These are phyloP conservation scores for Aurantiochytrium sp. DNA, from an alignment of 108 stramenopile species.

Conservation along the genomic window DNA sequence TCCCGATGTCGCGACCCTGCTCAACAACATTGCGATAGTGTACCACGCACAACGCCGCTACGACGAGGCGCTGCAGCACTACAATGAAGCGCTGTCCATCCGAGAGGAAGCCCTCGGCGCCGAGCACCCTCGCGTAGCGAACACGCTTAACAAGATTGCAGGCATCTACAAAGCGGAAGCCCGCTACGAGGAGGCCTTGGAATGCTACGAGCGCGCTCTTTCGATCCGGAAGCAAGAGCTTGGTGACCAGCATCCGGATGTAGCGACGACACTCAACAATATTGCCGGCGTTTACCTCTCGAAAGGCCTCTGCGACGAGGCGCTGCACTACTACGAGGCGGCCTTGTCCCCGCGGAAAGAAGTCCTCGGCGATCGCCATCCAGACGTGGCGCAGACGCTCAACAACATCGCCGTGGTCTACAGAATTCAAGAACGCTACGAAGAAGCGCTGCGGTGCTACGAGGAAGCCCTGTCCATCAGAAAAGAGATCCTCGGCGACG, in stretches of 20 bases:
- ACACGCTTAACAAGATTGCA: background rate
- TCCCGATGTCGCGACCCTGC: background rate
- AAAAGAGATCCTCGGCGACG: background rate
- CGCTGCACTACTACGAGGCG: background rate
- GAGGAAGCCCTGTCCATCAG: background rate
- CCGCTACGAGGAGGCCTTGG: background rate
- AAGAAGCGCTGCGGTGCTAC: background rate
- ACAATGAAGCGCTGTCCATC: background rate
- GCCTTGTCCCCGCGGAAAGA: slow-evolving; percentile 12
- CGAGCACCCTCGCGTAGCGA: background rate
- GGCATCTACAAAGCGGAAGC: background rate
- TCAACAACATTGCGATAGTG: background rate
- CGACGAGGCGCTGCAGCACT: background rate
- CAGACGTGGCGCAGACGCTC: slow-evolving; percentile 30
- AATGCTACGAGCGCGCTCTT: background rate
- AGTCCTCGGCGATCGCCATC: background rate
- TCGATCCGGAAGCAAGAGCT: background rate
- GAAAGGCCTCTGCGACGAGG: slow-evolving; percentile 22
- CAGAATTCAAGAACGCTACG: background rate
- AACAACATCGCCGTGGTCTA: background rate
- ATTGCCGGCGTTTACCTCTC: background rate
- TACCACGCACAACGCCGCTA: background rate
- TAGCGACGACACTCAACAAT: background rate
- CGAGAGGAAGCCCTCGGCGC: background rate
- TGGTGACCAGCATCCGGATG: background rate